Evolutionary conservation across 2,329 filamentous ascomycete genomes (phyloP).

Genomic region (Colletotrichum paranaense): DNA sequence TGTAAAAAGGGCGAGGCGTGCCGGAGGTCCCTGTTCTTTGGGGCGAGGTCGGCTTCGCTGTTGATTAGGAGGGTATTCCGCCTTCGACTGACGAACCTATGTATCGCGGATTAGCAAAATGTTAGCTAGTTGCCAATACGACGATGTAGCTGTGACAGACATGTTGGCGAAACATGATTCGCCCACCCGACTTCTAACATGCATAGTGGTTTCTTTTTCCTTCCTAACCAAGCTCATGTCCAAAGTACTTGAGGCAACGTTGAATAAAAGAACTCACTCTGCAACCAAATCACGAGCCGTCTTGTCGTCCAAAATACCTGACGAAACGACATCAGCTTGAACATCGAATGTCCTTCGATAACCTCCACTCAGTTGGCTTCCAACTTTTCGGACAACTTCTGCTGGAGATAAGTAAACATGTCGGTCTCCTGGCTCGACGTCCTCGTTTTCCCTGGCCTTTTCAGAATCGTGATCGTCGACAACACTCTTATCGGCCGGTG

Average conservation of each 20-base stretch:
- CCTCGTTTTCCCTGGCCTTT: constrained; percentile 8
- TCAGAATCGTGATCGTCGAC: not conserved
- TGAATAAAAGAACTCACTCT: constrained; percentile 18
- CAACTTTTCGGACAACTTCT: constrained; percentile 30
- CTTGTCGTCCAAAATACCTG: constrained; percentile 24
- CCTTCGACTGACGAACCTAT: constrained; percentile 26
- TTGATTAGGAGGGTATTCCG: constrained; percentile 29
- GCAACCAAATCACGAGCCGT: constrained; percentile 18
- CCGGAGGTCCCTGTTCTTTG: constrained; percentile 39
- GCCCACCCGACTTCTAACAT: not conserved
- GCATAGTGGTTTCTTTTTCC: not conserved
- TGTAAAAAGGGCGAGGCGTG: constrained; percentile 52
- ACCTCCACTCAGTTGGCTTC: constrained; percentile 30
- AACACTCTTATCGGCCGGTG: not conserved
- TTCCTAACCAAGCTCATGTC: not conserved
- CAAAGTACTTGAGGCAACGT: not conserved
- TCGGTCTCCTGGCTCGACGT: constrained; percentile 29
- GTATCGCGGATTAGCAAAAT: not conserved
- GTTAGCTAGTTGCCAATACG: not conserved
- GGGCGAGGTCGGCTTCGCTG: constrained; percentile 22
- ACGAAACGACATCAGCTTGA: constrained; percentile 26
- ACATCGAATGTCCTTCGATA: constrained; percentile 28
- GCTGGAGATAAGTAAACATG: constrained; percentile 31
- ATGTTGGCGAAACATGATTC: too few relatives aligned
- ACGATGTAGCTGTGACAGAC: not conserved